Conservation (phyloP, 306 rosid species). For the Begonia fuchsioides region DNA sequence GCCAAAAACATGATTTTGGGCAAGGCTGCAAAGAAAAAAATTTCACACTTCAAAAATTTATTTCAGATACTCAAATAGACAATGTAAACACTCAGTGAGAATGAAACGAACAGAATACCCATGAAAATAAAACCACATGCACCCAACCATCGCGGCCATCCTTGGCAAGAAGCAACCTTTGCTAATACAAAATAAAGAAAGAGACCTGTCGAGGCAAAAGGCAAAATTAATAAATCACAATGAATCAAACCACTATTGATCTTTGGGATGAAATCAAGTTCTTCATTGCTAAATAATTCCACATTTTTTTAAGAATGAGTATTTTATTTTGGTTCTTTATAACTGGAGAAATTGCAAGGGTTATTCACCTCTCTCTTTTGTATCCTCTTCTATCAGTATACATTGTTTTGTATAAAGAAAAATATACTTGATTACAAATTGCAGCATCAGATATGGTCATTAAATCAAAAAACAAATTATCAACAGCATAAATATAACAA, state of each 20-base stretch:
- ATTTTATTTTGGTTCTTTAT: too few species aligned
- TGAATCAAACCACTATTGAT: too few species aligned
- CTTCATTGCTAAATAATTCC: too few species aligned
- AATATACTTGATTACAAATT: neutral
- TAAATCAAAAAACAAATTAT: slow-evolving; percentile 5
- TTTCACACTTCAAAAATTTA: slow-evolving; percentile 18
- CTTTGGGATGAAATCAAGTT: too few species aligned
- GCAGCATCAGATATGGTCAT: neutral
- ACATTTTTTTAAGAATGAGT: too few species aligned
- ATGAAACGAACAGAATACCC: slow-evolving; percentile 45
- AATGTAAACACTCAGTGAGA: neutral
- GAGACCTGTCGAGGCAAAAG: slow-evolving; percentile 50
- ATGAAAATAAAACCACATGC: slow-evolving; percentile 76
- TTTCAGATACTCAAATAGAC: neutral
- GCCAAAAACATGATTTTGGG: slow-evolving; percentile 81
- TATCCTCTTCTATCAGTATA: neutral
- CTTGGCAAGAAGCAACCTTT: slow-evolving; percentile 57
- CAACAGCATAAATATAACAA: slow-evolving; percentile 15
- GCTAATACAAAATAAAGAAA: slow-evolving; percentile 47
- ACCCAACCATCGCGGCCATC: slow-evolving; percentile 76
- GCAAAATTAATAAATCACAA: too few species aligned
- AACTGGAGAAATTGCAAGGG: too few species aligned
- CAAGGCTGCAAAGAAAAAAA: slow-evolving; percentile 69
- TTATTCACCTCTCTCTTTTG: neutral
- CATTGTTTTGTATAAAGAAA: too few species aligned